phyloP scores from a whole-genome alignment of 768 basidiomycete genomes.

The Macrolepiota albuminosa region DNA sequence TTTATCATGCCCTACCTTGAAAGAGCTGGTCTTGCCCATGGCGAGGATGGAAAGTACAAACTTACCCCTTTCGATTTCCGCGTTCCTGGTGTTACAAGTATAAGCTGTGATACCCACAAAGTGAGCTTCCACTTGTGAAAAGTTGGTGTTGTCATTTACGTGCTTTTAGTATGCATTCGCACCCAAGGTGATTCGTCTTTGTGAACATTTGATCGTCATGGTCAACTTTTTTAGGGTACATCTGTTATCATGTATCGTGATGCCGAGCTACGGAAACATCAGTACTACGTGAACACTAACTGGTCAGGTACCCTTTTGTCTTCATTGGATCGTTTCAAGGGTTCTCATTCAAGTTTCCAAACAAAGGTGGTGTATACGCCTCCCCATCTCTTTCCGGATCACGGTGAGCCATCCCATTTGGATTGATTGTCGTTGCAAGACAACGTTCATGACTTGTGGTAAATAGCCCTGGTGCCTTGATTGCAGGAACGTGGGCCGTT shows the following conservation, averaged over 20 bases:
- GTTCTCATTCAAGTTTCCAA: not conserved
- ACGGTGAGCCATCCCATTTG: constrained; percentile 44
- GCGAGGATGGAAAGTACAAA: constrained; percentile 49
- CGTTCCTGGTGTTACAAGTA: constrained; percentile 86
- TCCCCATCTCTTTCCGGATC: constrained; percentile 90
- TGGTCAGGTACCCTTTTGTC: constrained; percentile 59
- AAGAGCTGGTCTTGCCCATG: constrained; percentile 62
- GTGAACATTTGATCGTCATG: not conserved
- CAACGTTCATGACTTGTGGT: not conserved
- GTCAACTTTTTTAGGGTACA: constrained; percentile 51
- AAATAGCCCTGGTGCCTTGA: constrained; percentile 78
- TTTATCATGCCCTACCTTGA: constrained; percentile 95
- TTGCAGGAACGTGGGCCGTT: constrained; percentile 96
- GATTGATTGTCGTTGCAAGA: not conserved
- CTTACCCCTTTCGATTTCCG: constrained; percentile 84
- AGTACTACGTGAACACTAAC: constrained; percentile 80
- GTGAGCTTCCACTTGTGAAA: constrained; percentile 27
- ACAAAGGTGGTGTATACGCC: constrained; percentile 78
- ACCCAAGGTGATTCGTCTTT: constrained; percentile 59
- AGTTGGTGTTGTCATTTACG: constrained; percentile 5
- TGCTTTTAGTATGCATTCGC: constrained; percentile 79
- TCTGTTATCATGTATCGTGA: constrained; percentile 95
- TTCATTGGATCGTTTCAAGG: not conserved
- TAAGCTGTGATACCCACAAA: constrained; percentile 97
- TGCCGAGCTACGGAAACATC: constrained; percentile 67